phyloP scores from a whole-genome alignment of 148 eudicot genomes.

The Vaccinium myrtillus region DNA sequence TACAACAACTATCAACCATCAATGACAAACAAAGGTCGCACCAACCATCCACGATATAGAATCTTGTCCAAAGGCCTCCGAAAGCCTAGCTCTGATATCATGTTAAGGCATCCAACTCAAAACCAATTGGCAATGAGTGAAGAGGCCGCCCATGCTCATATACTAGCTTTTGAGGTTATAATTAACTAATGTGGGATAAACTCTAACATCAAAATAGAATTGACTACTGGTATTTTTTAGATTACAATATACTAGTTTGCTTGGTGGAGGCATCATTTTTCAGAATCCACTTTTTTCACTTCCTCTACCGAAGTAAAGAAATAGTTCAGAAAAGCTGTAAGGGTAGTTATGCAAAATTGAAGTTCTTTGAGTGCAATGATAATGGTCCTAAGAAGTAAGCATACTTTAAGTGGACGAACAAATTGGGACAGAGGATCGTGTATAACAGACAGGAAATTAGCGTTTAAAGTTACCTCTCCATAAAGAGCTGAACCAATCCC shows the following conservation, averaged over 20 bases:
- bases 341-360: not conserved
- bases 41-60: no score
- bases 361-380: not conserved
- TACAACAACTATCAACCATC: no score
- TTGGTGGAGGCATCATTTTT: not conserved
- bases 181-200: not conserved
- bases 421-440: not conserved
- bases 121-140: not conserved
- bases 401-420: not conserved
- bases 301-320: not conserved
- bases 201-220: not conserved
- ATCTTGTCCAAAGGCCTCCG: no score
- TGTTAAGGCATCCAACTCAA: not conserved
- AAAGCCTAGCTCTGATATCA: no score
- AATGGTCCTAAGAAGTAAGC: not conserved
- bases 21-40: no score
- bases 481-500: conserved; percentile 71
- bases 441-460: not conserved
- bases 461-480: conserved; percentile 50
- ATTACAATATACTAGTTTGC: not conserved
- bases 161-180: not conserved
- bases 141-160: not conserved
- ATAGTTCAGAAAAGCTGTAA: not conserved
- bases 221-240: not conserved
- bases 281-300: not conserved